Conservation (phyloP, 2,329 filamentous ascomycete genomes). For the Penicillium verrucosum region DNA sequence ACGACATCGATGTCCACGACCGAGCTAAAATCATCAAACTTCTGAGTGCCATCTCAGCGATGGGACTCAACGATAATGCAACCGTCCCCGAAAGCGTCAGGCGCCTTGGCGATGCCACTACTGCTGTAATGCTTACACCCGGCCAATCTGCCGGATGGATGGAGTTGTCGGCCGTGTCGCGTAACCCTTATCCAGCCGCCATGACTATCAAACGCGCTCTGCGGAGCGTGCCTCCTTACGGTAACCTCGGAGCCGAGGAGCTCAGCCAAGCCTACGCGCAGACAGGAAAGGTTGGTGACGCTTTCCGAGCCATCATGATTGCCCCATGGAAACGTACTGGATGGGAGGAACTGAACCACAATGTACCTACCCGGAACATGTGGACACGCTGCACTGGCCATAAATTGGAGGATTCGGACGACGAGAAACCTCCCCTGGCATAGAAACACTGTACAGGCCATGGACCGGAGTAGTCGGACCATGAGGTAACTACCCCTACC, state of each 20-base stretch:
- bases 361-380: slow-evolving; percentile 12
- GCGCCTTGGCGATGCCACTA: slow-evolving; percentile 64
- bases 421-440: not conserved
- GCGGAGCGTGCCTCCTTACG: slow-evolving; percentile 69
- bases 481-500: slow-evolving; percentile 15
- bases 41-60: slow-evolving; percentile 67
- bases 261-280: slow-evolving; percentile 71
- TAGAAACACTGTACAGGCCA: not conserved
- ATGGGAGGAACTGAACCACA: slow-evolving; percentile 54
- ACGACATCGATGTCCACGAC: slow-evolving; percentile 61
- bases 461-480: not conserved
- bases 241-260: slow-evolving; percentile 64
- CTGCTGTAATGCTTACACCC: slow-evolving; percentile 77
- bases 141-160: slow-evolving; percentile 78
- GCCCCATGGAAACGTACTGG: slow-evolving; percentile 72
- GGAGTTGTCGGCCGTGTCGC: slow-evolving; percentile 62
- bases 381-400: not conserved
- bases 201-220: slow-evolving; percentile 80
- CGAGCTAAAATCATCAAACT: slow-evolving; percentile 70
- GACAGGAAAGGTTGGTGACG: slow-evolving; percentile 68
- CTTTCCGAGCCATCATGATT: slow-evolving; percentile 71
- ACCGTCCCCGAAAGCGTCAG: slow-evolving; percentile 46
- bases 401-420: not conserved
- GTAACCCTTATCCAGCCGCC: slow-evolving; percentile 57
- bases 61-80: slow-evolving; percentile 49